Base-by-base conservation (phyloP, 805 yeast genomes). In the Saccharomyces kudriavzevii region DNA sequence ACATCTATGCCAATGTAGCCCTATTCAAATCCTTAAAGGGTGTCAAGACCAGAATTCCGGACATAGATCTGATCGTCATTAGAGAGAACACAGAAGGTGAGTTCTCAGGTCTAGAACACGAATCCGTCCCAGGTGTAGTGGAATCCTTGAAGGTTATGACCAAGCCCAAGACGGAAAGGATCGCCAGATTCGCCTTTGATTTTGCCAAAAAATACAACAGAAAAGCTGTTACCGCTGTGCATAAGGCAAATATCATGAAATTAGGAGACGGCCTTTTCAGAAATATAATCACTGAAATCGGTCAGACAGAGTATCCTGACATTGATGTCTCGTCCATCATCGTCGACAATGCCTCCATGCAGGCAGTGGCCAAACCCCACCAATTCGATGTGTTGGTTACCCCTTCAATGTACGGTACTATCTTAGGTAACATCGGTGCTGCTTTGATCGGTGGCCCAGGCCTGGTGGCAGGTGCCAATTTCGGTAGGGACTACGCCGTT, bases 51-150 rank as follows among this genome's bases (percentile, higher is more conserved):
- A 89, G 91, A 74, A 81, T 90, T 70, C 80, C 85, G 58, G 90
- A 87, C 62, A 88, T 92, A 60, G 97, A 91, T 76, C 81, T 92
- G 69, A 97, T 91, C 45, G 80, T 94, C 61, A 95, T 94, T 73
- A 90, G 99, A 82, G 99, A 94, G 79, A 94, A 94, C 84, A 92
- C 99, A 61, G 98, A 94, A 76, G 99, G 99, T 80, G 99, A 92
- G 77, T 92, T 89, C 79, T 92, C 98, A 51, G 98, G 98, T 67
- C 80, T 94, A 67, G 99, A 92, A 80, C 98, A 94, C 77, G 94
- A 87, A 74, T 88, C 96, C 49, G 94, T 89, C 66, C 96, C 96
- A 61, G 98, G 97, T 75, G 97, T 92, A 60, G 98, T 94, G 61
- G 98, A 92, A 80, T 88, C 96, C 45, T 79, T 91, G 66, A 92